Evolutionary conservation across 306 rosid genomes (phyloP), one percentile per base, ranked within the genome.

Genomic region (Senna tora): DNA sequence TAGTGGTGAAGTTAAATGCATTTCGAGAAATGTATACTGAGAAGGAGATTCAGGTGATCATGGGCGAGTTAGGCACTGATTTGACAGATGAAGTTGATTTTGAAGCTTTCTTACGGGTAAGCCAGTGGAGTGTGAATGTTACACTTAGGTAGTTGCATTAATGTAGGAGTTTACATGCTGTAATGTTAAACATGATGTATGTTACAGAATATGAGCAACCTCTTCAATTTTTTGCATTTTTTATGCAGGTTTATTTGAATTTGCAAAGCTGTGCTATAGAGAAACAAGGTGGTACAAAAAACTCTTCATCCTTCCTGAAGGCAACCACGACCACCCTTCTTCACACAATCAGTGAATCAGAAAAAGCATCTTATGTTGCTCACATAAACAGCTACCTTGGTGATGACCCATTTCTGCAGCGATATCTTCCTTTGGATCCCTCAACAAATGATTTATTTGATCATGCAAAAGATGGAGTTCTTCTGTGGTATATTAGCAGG

Each of bases 351-450:
- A 84, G 88, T 54, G 89, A 87, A 85, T 91, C 97, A 1, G 99
- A 95, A 83, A 88, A 85, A 68, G 79, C 88, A 15, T 87, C 79
- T 60, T 95, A 95, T 77, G 97, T 95, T 51, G 90, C 89, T 77
- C 99, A 91, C 79, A 88, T 95, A 79, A 95, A 91, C 85, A 85
- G 91, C 82, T 91, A 85, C 84, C 99, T 95, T 15, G 93, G 96
- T 36, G 99, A 91, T 39, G 97, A 95, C 70, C 93, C 90, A 1
- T 95, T 95, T 81, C 77, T 95, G 57, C 65, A 80, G 81, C 88
- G 89, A 68, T 91, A 43, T 85, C 97, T 95, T 73, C 99, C 99
- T 0, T 32, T 95, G 73, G 90, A 95, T 72, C 93, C 88, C 9
- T 70, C 87, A 60, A 77, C 92, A 41, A 83, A 89, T 78, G 90